Conservation (phyloP, 2,329 filamentous ascomycete genomes). For the Blastomyces parvus region DNA sequence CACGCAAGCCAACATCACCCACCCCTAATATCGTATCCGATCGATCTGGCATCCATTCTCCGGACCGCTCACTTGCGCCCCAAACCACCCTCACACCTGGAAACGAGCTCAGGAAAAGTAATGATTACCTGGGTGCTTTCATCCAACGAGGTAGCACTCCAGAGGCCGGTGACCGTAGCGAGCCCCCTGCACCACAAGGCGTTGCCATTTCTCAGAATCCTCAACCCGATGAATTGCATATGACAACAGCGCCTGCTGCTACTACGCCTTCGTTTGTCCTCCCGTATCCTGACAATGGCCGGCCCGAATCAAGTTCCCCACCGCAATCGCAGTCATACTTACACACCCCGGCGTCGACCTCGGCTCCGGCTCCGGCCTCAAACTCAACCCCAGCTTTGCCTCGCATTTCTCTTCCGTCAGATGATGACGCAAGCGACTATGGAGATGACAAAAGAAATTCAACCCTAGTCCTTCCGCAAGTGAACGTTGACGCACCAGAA, state of each 20-base stretch:
- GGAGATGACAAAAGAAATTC: slow-evolving; percentile 44
- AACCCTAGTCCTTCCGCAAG: slow-evolving; percentile 35
- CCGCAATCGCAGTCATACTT: slow-evolving; percentile 18
- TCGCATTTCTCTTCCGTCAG: slow-evolving; percentile 33
- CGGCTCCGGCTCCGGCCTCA: too few species aligned
- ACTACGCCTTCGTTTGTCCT: not conserved
- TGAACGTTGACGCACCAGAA: slow-evolving; percentile 23
- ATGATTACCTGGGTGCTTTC: slow-evolving; percentile 31
- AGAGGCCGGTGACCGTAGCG: slow-evolving; percentile 16
- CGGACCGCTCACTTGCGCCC: not conserved
- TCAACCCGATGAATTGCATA: not conserved
- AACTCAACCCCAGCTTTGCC: slow-evolving; percentile 22
- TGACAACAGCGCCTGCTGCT: not conserved
- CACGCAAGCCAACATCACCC: not conserved
- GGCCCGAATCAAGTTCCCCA: slow-evolving; percentile 9
- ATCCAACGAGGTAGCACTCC: slow-evolving; percentile 26
- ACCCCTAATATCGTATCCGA: not conserved
- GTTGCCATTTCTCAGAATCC: slow-evolving; percentile 10
- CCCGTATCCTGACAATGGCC: slow-evolving; percentile 9
- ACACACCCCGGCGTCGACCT: not conserved
- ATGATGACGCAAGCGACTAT: slow-evolving; percentile 46
- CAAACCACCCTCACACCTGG: slow-evolving; percentile 9
- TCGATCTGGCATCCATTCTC: not conserved
- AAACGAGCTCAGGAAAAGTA: slow-evolving; percentile 28
- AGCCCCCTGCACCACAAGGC: slow-evolving; percentile 13